These are phyloP conservation scores for Tricholoma saponaceum DNA, from an alignment of 768 basidiomycete species.

Conservation along the genomic window DNA sequence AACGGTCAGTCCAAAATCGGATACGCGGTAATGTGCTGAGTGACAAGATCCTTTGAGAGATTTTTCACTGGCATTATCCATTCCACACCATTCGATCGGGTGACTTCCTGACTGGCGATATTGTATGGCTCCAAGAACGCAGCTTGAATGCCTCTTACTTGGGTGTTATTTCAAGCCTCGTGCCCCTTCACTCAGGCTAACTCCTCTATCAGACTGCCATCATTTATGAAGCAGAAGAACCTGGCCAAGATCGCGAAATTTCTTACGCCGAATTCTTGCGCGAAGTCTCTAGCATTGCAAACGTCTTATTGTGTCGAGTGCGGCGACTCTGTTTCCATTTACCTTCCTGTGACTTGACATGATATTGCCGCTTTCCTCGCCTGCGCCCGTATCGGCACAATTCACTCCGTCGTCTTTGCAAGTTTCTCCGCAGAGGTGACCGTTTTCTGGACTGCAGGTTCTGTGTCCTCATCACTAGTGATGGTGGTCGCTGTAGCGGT, in stretches of 20 bases:
- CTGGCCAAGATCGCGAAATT: conserved; percentile 71
- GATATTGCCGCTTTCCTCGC: conserved; percentile 96
- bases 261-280: conserved; percentile 82
- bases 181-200: no score
- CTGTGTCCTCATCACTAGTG: conserved; percentile 88
- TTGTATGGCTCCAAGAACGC: conserved; percentile 96
- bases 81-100: conserved; percentile 87
- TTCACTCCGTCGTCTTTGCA: conserved; percentile 97
- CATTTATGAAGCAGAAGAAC: conserved; percentile 98
- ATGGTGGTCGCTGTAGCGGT: conserved; percentile 92
- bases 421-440: conserved; percentile 96
- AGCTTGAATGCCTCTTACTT: conserved; percentile 88
- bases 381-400: conserved; percentile 93
- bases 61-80: conserved; percentile 82
- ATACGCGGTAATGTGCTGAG: no score
- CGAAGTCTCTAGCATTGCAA: conserved; percentile 86
- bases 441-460: conserved; percentile 86
- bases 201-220: conserved; percentile 74
- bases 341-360: conserved; percentile 96
- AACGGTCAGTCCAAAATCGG: no score
- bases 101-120: conserved; percentile 79
- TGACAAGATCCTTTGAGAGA: no score
- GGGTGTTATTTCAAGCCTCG: no score
- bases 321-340: conserved; percentile 91
- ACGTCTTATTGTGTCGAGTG: conserved; percentile 89